A percentile compares a stretch with the other conserved stretches of the same genome.
Evolutionary conservation across 306 rosid species (phyloP).

Genomic region (Ormosia emarginata): DNA sequence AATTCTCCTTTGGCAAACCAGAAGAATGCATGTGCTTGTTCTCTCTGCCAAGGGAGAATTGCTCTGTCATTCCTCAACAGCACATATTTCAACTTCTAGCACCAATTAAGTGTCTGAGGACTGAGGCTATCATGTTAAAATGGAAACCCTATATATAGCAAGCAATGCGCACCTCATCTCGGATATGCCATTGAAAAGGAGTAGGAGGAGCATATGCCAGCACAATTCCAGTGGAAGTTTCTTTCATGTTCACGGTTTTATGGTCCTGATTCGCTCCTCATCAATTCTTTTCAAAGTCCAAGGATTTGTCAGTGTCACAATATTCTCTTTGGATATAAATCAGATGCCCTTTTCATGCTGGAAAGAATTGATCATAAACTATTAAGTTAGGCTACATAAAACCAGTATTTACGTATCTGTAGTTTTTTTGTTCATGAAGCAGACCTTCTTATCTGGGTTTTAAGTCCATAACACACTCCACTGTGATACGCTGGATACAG

Average conservation of each 20-base stretch:
- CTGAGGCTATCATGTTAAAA: neutral
- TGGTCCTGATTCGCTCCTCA: slow-evolving; percentile 29
- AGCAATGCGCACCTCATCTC: slow-evolving; percentile 21
- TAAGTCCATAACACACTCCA: neutral
- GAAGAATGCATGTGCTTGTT: neutral
- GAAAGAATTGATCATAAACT: neutral
- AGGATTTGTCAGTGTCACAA: neutral
- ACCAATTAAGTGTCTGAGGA: neutral
- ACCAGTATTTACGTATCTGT: neutral
- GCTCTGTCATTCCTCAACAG: slow-evolving; percentile 57
- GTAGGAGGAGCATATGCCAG: slow-evolving; percentile 31
- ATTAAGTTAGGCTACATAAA: neutral
- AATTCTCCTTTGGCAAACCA: slow-evolving; percentile 68
- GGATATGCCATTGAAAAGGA: slow-evolving; percentile 37
- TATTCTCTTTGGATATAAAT: slow-evolving; percentile 3
- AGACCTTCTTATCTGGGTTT: neutral
- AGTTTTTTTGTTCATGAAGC: neutral
- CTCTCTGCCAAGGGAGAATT: slow-evolving; percentile 55
- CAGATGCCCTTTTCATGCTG: neutral
- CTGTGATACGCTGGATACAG: too few relatives aligned
- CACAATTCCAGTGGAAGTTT: slow-evolving; percentile 25
- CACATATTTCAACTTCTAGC: neutral
- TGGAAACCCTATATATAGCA: neutral
- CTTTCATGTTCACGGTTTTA: slow-evolving; percentile 17
- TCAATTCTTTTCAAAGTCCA: neutral